Base-by-base conservation (phyloP, 1,139 yeast genomes). In the Suhomyces ambrosiae region DNA sequence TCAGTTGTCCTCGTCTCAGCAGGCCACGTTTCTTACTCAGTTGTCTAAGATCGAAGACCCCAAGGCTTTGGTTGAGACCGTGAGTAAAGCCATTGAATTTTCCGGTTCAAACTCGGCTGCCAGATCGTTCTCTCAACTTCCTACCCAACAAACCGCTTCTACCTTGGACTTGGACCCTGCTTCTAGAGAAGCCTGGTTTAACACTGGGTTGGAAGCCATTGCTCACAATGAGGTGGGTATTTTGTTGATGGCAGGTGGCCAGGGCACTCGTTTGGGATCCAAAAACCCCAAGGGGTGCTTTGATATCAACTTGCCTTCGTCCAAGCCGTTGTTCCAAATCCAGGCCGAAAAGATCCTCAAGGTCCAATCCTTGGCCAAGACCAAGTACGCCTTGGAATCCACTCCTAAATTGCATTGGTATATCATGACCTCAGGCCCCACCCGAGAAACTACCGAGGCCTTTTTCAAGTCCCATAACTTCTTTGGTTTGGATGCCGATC, bases 171-270 rank as follows among this genome's bases (percentile, higher is more conserved):
- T 61, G 7, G 57, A 57, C 2, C 35, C 46, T 0, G 60, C 58
- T 3, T 54, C 61, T 15, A 47, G 63, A 26, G 50, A 58, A 13
- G 25, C 49, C 8, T 90, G 95, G 89, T 53, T 58, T 22, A 49
- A 63, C 1, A 42, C 64, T 12, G 99, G 99, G 10, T 62, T 84
- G 30, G 67, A 78, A 24, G 85, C 94, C 26, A 83, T 92, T 44
- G 64, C 78, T 21, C 58, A 68, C 18, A 84, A 84, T 48, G 79
- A 85, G 54, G 97, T 90, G 14, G 98, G 89, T 17, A 92, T 92
- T 7, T 73, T 92, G 31, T 73, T 92, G 40, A 82, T 92, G 85
- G 97, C 98, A 8, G 99, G 98, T 40, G 99, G 99, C 38, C 98
- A 92, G 63, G 99, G 98, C 21, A 85, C 97, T 3, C 75, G 99